These are phyloP conservation scores for Nissolia schottii DNA, from an alignment of 306 rosid species.

Conservation along the genomic window DNA sequence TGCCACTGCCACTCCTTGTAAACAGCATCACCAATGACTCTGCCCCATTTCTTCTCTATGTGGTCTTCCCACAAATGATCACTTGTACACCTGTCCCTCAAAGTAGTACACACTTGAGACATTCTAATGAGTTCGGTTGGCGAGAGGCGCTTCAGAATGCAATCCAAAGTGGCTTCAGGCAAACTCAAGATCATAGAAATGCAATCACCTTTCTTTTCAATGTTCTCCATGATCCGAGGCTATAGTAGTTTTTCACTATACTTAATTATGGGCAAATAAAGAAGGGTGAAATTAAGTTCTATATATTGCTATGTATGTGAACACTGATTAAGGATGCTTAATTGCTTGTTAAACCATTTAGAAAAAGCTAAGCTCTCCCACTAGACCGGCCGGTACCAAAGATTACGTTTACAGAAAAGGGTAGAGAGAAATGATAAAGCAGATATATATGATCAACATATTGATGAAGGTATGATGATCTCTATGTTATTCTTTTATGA, in stretches of 20 bases:
- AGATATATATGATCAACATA: not conserved
- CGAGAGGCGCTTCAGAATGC: slow-evolving; percentile 54
- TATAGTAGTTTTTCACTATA: not conserved
- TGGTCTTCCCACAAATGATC: slow-evolving; percentile 60
- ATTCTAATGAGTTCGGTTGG: slow-evolving; percentile 44
- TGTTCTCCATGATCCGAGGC: slow-evolving; percentile 29
- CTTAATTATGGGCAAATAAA: not conserved
- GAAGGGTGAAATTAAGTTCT: not conserved
- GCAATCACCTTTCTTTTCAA: not conserved
- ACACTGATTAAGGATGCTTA: too few species aligned
- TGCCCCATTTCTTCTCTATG: slow-evolving; percentile 54
- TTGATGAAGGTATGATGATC: not conserved
- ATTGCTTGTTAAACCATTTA: too few species aligned
- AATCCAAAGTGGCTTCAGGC: slow-evolving; percentile 51
- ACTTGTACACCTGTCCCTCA: slow-evolving; percentile 49
- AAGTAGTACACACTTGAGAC: slow-evolving; percentile 45
- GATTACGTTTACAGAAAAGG: not conserved
- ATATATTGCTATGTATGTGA: too few species aligned
- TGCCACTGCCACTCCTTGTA: slow-evolving; percentile 50
- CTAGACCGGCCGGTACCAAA: not conserved
- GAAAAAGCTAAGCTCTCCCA: too few species aligned
- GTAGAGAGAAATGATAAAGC: not conserved
- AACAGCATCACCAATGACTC: slow-evolving; percentile 45
- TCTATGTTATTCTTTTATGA: not conserved
- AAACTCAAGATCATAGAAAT: slow-evolving; percentile 52